Evolutionary conservation across 352 stramenopile species (phyloP).

Genomic region (Phytophthora gonapodyides): DNA sequence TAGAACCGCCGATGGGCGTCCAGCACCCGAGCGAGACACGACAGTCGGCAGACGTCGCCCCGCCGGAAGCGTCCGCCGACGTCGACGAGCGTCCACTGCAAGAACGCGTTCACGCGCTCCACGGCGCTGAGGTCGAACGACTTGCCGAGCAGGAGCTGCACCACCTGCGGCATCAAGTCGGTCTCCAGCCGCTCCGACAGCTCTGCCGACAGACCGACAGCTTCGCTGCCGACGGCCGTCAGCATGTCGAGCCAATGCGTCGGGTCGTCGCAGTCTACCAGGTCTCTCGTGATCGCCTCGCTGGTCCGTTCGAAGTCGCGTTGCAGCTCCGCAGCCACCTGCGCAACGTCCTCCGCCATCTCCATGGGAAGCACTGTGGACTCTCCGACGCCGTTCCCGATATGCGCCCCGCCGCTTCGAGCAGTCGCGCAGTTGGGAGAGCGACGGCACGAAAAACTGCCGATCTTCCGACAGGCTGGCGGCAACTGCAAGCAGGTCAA

Average conservation of each 20-base stretch:
- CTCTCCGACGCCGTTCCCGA: constrained; percentile 1
- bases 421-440: too few species aligned
- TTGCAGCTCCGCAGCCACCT: constrained; percentile 38
- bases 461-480: too few species aligned
- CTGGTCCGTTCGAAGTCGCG: constrained; percentile 62
- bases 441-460: too few species aligned
- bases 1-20: constrained; percentile 72
- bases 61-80: constrained; percentile 34
- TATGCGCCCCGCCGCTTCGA: not conserved
- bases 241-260: constrained; percentile 40
- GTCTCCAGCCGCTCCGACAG: constrained; percentile 46
- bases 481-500: too few species aligned
- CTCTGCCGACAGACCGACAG: constrained; percentile 24
- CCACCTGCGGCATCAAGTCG: constrained; percentile 61
- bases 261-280: constrained; percentile 41
- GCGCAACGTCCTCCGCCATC: constrained; percentile 18
- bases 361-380: constrained; percentile 9
- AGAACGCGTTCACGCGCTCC: constrained; percentile 47
- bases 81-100: constrained; percentile 49
- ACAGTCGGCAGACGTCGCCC: constrained; percentile 47
- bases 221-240: not conserved
- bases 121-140: constrained; percentile 38
- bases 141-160: constrained; percentile 54
- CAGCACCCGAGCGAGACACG: constrained; percentile 55
- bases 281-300: constrained; percentile 43